Base-by-base conservation (phyloP, 176 grass and related monocot species). In the Eremochloa ophiuroides region DNA sequence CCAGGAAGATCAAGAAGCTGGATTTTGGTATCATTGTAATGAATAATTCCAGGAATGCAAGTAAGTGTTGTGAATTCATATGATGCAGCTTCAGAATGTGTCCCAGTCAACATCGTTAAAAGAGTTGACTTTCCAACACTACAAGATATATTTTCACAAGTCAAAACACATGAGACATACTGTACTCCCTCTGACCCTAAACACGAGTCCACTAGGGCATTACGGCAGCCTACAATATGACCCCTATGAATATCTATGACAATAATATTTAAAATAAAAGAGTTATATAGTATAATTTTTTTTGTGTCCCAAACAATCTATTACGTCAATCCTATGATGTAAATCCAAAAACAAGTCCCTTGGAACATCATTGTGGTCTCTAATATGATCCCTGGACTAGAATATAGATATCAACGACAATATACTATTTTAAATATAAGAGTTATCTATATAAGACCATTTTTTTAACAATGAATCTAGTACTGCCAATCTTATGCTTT, bases 71-170 rank as follows among this genome's bases (percentile, higher is more conserved):
- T 99, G 76, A 99, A 99, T 72, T 99, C 96, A 86, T 99, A 99
- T 48, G 96, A 99, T 77, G 96, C 96, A 80, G 93, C 90, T 91
- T 99, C 96, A 79, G 96, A 98, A 91, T 95, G 96, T 80, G 96
- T 98, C 61, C 96, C 96, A 35, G 92, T 98, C 81, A 98, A 91
- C 89, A 95, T 63, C 47, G 96, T 99, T 78, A 99, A 83, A 75
- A 99, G 90, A 56, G 96, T 99, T 53, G 96, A 99, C 73, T 99
- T 99, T 85, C 96, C 96, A 88, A 99, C 96, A 88, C 96, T 99
- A 82, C 76, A 87, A 86, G 70, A 81, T 48, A 64, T 61, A 87
- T 58, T 38, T 10, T 14, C 43, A 83, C 2, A 47, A 64, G 42
- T 66, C 29, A 67, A 11, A 79, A 80, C 10, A 51, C 63, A 25